Evolutionary conservation across 306 rosid species (phyloP), one percentile per base, ranked within the genome.

Genomic region (Ochetophila trinervis): DNA sequence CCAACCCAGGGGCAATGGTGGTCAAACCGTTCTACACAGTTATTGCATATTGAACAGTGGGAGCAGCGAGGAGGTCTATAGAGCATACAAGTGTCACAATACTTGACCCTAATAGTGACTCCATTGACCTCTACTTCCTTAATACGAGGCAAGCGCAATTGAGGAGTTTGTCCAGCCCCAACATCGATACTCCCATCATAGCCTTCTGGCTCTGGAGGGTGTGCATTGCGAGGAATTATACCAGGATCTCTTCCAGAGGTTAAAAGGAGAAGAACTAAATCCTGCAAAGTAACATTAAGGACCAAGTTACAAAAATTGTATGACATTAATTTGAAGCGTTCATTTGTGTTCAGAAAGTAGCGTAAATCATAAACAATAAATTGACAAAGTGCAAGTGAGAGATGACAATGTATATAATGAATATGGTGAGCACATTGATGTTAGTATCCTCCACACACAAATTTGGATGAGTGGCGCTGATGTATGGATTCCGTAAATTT

Each of bases 1-100:
- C 99, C 99, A 62, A 93, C 96, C 99, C 99, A 93, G 27, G 99
- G 99, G 73, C 99, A 93, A 76, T 93, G 99, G 61, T 93, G 99
- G 77, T 93, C 99, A 60, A 93, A 93, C 55, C 96, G 83, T 71
- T 90, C 95, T 10, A 93, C 98, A 60, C 98, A 93, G 79, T 93
- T 93, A 55, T 93, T 93, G 87, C 99, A 93, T 62, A 93, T 93
- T 23, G 99, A 93, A 72, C 99, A 93, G 79, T 93, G 99, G 2
- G 99, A 93, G 79, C 99, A 93, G 72, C 99, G 96, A 60, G 97
- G 96, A 79, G 99, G 96, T 59, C 99, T 84, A 74, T 93, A 93
- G 56, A 93, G 99, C 99, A 90, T 93, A 81, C 99, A 93, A 60
- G 99, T 93, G 66, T 93, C 99, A 65, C 99, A 93, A 59, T 93